Percentiles rank a stretch among this genome's conserved stretches.
phyloP scores from a whole-genome alignment of 164 flowering plant genomes.

The Piper betle region DNA sequence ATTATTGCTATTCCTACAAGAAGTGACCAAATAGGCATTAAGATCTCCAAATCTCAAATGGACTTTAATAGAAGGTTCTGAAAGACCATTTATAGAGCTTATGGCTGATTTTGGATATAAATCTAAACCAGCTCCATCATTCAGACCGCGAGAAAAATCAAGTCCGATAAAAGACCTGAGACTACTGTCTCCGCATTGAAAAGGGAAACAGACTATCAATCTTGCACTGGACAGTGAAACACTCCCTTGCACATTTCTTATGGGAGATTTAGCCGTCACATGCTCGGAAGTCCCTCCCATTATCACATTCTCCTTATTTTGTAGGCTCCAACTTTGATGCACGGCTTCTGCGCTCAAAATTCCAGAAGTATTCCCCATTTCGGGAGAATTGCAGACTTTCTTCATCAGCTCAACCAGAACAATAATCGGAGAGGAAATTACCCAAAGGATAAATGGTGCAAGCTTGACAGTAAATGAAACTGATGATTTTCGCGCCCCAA shows the following conservation, averaged over 20 bases:
- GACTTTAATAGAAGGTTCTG: slow-evolving; percentile 32
- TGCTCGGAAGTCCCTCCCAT: not conserved
- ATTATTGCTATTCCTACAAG: slow-evolving; percentile 10
- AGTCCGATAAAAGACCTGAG: slow-evolving; percentile 42
- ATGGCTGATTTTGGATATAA: slow-evolving; percentile 11
- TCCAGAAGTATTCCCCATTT: slow-evolving; percentile 7
- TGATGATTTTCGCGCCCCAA: slow-evolving; percentile 17
- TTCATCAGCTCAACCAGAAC: slow-evolving; percentile 29
- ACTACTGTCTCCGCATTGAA: slow-evolving; percentile 17
- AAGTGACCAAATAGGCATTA: slow-evolving; percentile 32
- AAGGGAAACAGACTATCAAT: slow-evolving; percentile 62
- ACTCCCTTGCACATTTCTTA: slow-evolving; percentile 32
- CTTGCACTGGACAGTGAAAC: slow-evolving; percentile 51
- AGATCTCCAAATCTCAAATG: slow-evolving; percentile 42
- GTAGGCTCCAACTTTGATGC: not conserved
- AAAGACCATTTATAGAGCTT: slow-evolving; percentile 14
- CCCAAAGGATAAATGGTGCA: slow-evolving; percentile 69
- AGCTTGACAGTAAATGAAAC: slow-evolving; percentile 46
- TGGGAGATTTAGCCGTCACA: slow-evolving; percentile 13
- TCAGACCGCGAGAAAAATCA: slow-evolving; percentile 38
- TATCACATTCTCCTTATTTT: not conserved
- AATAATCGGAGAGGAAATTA: slow-evolving; percentile 36
- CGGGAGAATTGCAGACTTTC: slow-evolving; percentile 21
- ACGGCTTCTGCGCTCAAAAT: slow-evolving; percentile 10
- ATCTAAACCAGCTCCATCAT: slow-evolving; percentile 13